Evolutionary conservation across 1,284 basidiomycete genomes (phyloP).

Genomic region (Agroathelia rolfsii): DNA sequence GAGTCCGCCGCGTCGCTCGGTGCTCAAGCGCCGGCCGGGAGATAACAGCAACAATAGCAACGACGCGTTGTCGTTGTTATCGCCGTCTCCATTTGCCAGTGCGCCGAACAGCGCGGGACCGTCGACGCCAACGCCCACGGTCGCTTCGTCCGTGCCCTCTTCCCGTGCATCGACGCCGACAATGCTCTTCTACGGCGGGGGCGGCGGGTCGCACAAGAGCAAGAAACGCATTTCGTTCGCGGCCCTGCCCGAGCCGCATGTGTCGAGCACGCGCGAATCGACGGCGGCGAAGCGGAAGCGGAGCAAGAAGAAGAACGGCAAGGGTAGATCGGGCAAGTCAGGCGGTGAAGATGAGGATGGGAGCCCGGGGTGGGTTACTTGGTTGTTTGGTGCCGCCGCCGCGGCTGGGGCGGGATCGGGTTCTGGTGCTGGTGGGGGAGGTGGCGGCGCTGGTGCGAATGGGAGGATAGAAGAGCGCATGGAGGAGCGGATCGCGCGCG

Average conservation of each 20-base stretch:
- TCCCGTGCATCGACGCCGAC: too few relatives aligned
- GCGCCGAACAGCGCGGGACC: conserved; percentile 2
- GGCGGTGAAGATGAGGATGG: conserved; percentile 14
- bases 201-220: too few relatives aligned
- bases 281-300: conserved; percentile 9
- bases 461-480: conserved; percentile 34
- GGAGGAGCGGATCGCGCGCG: conserved; percentile 38
- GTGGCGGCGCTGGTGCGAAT: conserved; percentile 14
- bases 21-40: conserved; percentile 34
- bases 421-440: conserved; percentile 4
- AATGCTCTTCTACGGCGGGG: conserved; percentile 15
- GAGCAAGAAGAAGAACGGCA: conserved; percentile 20
- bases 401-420: not conserved
- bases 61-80: conserved; percentile 22
- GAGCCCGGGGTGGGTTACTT: conserved; percentile 40
- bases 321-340: conserved; percentile 13
- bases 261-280: conserved; percentile 19
- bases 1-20: conserved; percentile 42
- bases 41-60: conserved; percentile 15
- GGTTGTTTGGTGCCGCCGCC: conserved; percentile 27
- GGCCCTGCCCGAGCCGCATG: conserved; percentile 56
- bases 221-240: conserved; percentile 71
- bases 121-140: conserved; percentile 3
- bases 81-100: too few relatives aligned
- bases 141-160: conserved; percentile 1